phyloP scores from a whole-genome alignment of 768 basidiomycete species.

The Pleurotus salmoneostramineus region DNA sequence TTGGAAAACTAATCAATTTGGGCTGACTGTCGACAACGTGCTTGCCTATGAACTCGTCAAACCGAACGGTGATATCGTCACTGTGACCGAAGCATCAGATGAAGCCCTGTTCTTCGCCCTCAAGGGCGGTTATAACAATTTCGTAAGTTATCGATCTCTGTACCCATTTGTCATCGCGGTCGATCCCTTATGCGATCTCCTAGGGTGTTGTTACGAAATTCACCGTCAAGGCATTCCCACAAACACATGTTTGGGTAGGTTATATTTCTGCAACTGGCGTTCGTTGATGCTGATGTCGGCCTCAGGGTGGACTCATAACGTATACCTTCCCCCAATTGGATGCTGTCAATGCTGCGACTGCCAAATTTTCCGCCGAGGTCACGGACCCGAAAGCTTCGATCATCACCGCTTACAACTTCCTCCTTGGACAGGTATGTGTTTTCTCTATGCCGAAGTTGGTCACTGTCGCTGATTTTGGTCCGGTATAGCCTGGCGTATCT shows the following conservation, averaged over 20 bases:
- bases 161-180: background rate
- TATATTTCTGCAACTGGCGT: background rate
- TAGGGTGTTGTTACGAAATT: constrained; percentile 60
- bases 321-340: constrained; percentile 19
- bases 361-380: constrained; percentile 33
- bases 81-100: constrained; percentile 28
- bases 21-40: constrained; percentile 55
- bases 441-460: background rate
- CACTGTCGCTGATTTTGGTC: background rate
- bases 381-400: constrained; percentile 50
- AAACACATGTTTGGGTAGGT: constrained; percentile 57
- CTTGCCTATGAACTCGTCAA: constrained; percentile 53
- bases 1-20: constrained; percentile 59
- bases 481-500: constrained; percentile 18
- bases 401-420: constrained; percentile 40
- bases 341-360: constrained; percentile 29
- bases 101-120: constrained; percentile 37
- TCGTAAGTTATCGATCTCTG: constrained; percentile 20
- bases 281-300: background rate
- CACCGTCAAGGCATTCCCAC: constrained; percentile 49
- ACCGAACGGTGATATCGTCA: constrained; percentile 43
- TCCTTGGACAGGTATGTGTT: constrained; percentile 16
- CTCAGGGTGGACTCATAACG: constrained; percentile 47
- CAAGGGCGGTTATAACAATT: constrained; percentile 66
- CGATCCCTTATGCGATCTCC: background rate